These are phyloP conservation scores for Pholiota conissans DNA, from an alignment of 768 basidiomycete genomes.

Conservation along the genomic window DNA sequence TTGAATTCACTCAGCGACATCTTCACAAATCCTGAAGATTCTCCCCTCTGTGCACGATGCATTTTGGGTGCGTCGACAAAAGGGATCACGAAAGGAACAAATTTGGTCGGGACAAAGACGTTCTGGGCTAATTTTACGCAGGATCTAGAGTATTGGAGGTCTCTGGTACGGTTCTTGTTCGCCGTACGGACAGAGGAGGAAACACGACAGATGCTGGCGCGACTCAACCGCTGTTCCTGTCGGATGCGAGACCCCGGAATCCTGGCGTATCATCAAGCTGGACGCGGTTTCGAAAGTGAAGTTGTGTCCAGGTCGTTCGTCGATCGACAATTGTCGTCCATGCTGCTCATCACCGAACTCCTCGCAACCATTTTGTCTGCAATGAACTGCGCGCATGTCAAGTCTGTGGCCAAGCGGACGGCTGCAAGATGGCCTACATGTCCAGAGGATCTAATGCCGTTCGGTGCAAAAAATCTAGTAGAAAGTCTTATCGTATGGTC, in stretches of 20 bases:
- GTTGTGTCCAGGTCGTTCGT: background rate
- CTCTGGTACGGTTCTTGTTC: background rate
- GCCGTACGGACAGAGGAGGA: background rate
- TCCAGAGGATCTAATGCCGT: slow-evolving; percentile 1
- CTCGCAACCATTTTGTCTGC: background rate
- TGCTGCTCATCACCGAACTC: background rate
- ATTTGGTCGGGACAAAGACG: background rate
- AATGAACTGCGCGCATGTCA: background rate
- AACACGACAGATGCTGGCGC: background rate
- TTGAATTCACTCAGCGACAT: no score
- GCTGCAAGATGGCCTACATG: no score
- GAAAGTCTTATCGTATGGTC: slow-evolving; percentile 1
- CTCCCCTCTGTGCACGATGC: background rate
- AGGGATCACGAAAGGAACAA: background rate
- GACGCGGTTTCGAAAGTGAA: background rate
- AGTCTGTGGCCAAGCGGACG: slow-evolving; percentile 1
- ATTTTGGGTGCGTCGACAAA: background rate
- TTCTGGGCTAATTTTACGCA: background rate
- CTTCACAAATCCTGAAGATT: background rate
- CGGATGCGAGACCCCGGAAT: background rate
- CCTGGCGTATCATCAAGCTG: slow-evolving; percentile 1
- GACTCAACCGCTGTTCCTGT: slow-evolving; percentile 1
- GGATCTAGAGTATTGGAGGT: slow-evolving; percentile 1
- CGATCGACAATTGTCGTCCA: background rate
- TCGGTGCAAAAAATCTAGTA: slow-evolving; percentile 2